Evolutionary conservation across 345 rosid genomes (phyloP), one percentile per base, ranked within the genome.

Genomic region (Erucastrum elatum): DNA sequence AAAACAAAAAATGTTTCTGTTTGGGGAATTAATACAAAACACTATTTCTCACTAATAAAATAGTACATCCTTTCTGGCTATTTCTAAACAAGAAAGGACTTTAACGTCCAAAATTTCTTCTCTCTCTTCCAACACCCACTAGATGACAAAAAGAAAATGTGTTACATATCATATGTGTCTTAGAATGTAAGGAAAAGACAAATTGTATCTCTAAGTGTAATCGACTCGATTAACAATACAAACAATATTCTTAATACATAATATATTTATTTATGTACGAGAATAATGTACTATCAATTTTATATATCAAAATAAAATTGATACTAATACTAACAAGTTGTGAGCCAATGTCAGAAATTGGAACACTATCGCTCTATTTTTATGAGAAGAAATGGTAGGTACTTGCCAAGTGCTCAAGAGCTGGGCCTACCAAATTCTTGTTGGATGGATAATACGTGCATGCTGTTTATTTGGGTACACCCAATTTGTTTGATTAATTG

Each of bases 401-500:
- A 75, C 79, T 59, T 68, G 68, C 51, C 68, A 26, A 68, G 62
- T 56, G 81, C 81, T 71, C 76, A 66, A 37, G 49, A 64, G 7
- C 41, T 58, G 81, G 76, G 17, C 77, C 77, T 78, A 71, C 77
- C 39, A 71, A 71, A 64, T 39, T 64, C 37, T 78, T 65, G 67
- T 39, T 77, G 81, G 76, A 64, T 71, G 76, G 76, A 77, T 77
- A 55, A 71, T 64, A 70, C 64, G 75, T 77, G 80, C 65, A 70
- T 70, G 71, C 71, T 77, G 67, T 65, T 78, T 78, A 53, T 65
- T 58, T 41, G 49, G 35, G 60, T 71, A 62, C 81, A 70, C 49
- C 35, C 76, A 71, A 39, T 39, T 31, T 65, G 34, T 51, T 63
- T 77, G 1, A 6, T 16, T 56, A 55, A 16, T 8, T 29, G 12